Base-by-base conservation (phyloP, 768 basidiomycete species). In the Hemileccinum impolitum region DNA sequence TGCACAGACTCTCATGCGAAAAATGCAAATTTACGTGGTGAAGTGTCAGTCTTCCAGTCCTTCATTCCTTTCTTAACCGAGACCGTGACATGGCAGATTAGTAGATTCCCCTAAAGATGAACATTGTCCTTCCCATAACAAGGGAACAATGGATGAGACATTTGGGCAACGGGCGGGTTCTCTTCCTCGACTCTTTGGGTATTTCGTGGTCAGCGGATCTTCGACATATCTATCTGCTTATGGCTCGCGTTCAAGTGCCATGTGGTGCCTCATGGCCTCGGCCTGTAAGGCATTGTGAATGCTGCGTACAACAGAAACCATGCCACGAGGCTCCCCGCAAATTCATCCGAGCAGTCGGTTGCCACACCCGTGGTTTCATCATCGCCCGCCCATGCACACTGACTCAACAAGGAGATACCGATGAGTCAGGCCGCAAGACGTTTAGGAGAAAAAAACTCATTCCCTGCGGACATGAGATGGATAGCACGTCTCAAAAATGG, bases 111-210 rank as follows among this genome's bases (percentile, higher is more conserved):
- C 55, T 50, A 51, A 54, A 51, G 38, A 46, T 37, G 59, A 50
- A 61, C 65, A 56, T 63, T 63, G 63, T 56, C 46, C 54, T 59
- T 69, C 28, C 67, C 61, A 58, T 63, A 67, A 61, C 15, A 18
- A 59, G 67, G 52, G 54, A 56, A 69, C 67, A 66, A 66, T 55
- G 60, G 3, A 46, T 54, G 57, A 60, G 60, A 61, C 57, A 53
- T 43, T 38, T 10, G 13, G n/a, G 28, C 32, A 32, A 17, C 15
- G 34, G 40, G 4, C 23, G 17, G 43, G 19, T 37, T 35, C 38
- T 41, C 37, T 52, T 54, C 44, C 43, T 39, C 43, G 44, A 28
- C 51, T 50, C 47, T 38, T 30, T 50, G 47, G 32, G 32, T 8
- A 49, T 53, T 50, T 52, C 44, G 39, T 39, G 43, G 45, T 32